These are phyloP conservation scores for Chenopodium album DNA, from an alignment of 148 eudicot species.

Conservation along the genomic window DNA sequence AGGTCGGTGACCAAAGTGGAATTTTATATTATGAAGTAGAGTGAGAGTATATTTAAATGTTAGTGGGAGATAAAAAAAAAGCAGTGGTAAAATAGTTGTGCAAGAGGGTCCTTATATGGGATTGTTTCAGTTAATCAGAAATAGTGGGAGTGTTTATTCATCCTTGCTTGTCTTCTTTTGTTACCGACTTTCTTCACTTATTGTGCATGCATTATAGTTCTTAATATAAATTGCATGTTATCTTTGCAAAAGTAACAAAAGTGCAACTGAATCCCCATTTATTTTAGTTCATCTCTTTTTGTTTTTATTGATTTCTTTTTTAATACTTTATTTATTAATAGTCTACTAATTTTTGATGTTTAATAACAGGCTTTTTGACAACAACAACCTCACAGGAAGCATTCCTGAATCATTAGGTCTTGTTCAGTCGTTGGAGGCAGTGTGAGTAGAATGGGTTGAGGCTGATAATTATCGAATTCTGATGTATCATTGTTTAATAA, in stretches of 20 bases:
- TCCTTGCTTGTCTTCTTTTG: not conserved
- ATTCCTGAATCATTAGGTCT: conserved; percentile 62
- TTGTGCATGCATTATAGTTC: not conserved
- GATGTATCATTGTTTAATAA: conserved; percentile 16
- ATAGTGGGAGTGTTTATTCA: not conserved
- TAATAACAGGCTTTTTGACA: conserved; percentile 66
- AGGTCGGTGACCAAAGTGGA: too few species aligned
- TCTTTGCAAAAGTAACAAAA: not conserved
- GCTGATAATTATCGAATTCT: not conserved
- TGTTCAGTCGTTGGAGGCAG: conserved; percentile 53
- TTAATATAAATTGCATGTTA: not conserved
- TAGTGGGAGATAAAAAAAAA: too few species aligned
- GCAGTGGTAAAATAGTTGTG: too few species aligned
- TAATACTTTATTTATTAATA: not conserved
- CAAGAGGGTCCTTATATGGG: too few species aligned
- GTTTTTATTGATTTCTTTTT: not conserved
- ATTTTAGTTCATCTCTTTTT: not conserved
- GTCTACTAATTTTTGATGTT: conserved; percentile 1
- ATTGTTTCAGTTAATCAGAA: too few species aligned
- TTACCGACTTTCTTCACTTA: not conserved
- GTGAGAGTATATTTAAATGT: too few species aligned
- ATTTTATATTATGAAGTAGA: too few species aligned
- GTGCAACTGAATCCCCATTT: not conserved
- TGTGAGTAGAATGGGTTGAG: conserved; percentile 52
- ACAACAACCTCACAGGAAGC: conserved; percentile 58